Conservation (phyloP, 2,329 filamentous ascomycete genomes). For the Didymella pinodella region DNA sequence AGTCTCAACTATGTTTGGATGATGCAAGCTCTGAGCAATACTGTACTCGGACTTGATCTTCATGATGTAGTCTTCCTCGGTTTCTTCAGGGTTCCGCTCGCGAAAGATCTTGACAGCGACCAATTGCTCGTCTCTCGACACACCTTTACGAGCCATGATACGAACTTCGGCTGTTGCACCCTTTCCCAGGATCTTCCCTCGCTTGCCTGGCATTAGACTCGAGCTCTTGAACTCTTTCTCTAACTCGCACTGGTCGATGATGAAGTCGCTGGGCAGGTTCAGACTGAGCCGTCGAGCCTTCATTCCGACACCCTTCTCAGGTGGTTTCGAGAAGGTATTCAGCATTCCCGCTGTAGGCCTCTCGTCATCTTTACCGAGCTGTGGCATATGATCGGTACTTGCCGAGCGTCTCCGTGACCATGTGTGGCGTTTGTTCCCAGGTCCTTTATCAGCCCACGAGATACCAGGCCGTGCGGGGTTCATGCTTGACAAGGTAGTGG, state of each 20-base stretch:
- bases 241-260: conserved; percentile 73
- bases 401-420: conserved; percentile 47
- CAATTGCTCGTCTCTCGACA: conserved; percentile 65
- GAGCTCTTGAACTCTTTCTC: conserved; percentile 71
- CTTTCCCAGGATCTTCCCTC: conserved; percentile 79
- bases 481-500: conserved; percentile 43
- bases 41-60: conserved; percentile 93
- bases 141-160: conserved; percentile 77
- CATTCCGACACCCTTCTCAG: conserved; percentile 74
- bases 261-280: conserved; percentile 76
- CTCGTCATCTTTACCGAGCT: conserved; percentile 33
- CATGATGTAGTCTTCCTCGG: conserved; percentile 77
- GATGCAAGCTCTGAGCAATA: conserved; percentile 83
- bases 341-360: conserved; percentile 45
- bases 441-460: conserved; percentile 40
- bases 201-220: conserved; percentile 73
- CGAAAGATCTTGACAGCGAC: conserved; percentile 91
- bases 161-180: conserved; percentile 84
- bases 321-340: conserved; percentile 52
- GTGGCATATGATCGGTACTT: conserved; percentile 48
- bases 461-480: conserved; percentile 37
- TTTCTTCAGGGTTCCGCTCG: conserved; percentile 73
- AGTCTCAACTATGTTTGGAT: conserved; percentile 87
- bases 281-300: conserved; percentile 81
- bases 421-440: conserved; percentile 30